Evolutionary conservation across 768 basidiomycete genomes (phyloP), one percentile per base, ranked within the genome.

Genomic region (Russula lepida): DNA sequence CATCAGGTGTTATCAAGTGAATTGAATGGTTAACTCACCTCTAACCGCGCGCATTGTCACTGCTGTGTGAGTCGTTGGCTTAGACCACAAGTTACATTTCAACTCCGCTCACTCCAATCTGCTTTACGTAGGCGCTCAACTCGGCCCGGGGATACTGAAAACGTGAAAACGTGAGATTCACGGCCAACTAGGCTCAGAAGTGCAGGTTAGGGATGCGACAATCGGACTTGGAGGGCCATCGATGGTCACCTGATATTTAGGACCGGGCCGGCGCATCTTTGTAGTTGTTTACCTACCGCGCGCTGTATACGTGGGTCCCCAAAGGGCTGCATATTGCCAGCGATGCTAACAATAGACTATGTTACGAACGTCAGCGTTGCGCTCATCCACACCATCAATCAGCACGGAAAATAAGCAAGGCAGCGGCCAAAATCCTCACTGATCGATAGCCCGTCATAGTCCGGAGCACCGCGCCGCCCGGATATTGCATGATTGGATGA

Each of bases 401-500:
- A 54, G 54, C 54, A 15, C 41, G 12, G 27, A 41, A 41, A 27
- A 23, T 2, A 23, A 17, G 9, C 37, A 27, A 27, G 25, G 11
- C 17, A 54, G 19, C 3, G 25, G 53, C 25, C 37, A 54, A n/a
- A 39, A 39, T 12, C 27, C 39, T 11, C 54, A n/a, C 19, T 12
- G 35, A 7, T 23, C 51, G 25, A 37, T 19, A 25, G 15, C 30
- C 8, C 8, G 54, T 55, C 53, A 60, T 54, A 49, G 23, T n/a
- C 53, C 59, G 59, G 59, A 61, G 25, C 41, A 13, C 61, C 56
- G 56, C 30, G 25, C 56, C 46, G 12, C 21, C 54, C 61, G 61
- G 61, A 58, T 19, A 44, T 47, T n/a, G 35, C 35, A 35, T 48
- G 27, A 39, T 33, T 57, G 25, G 25, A 62, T 57, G 55, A 35